phyloP scores from a whole-genome alignment of 2,329 filamentous ascomycete genomes.

The Aureobasidium sp. region DNA sequence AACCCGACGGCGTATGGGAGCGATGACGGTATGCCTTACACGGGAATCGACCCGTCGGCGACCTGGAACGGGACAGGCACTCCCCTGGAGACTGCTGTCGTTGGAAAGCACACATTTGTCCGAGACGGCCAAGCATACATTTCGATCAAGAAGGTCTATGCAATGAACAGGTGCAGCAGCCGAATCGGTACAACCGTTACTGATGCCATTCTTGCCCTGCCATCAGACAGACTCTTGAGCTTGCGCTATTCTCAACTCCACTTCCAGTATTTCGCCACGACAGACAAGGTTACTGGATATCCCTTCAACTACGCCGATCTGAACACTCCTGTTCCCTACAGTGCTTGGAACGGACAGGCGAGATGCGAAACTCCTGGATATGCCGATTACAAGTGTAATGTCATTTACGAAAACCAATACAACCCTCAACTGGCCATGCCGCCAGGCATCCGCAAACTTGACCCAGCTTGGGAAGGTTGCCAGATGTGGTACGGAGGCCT shows the following conservation, averaged over 20 bases:
- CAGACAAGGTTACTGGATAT: slow-evolving; percentile 24
- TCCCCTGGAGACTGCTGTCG: slow-evolving; percentile 18
- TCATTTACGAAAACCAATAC: slow-evolving; percentile 24
- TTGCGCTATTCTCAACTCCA: slow-evolving; percentile 26
- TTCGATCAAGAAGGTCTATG: slow-evolving; percentile 24
- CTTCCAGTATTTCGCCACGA: slow-evolving; percentile 22
- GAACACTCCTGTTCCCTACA: slow-evolving; percentile 25
- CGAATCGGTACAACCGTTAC: slow-evolving; percentile 20
- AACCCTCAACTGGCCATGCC: slow-evolving; percentile 26
- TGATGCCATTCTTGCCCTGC: slow-evolving; percentile 25
- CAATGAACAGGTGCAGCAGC: slow-evolving; percentile 22
- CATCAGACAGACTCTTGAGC: slow-evolving; percentile 24
- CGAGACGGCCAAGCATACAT: slow-evolving; percentile 25
- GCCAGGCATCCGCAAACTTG: slow-evolving; percentile 23
- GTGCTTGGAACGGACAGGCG: slow-evolving; percentile 25
- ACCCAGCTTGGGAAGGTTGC: slow-evolving; percentile 23
- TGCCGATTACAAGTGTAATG: slow-evolving; percentile 17
- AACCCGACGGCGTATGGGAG: slow-evolving; percentile 22
- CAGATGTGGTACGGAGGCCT: slow-evolving; percentile 27
- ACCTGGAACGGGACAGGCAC: slow-evolving; percentile 1
- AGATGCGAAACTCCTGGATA: slow-evolving; percentile 18
- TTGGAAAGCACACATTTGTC: slow-evolving; percentile 24
- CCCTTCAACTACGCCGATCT: slow-evolving; percentile 27
- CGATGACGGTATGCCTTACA: slow-evolving; percentile 21
- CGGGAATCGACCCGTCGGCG: slow-evolving; percentile 21